A percentile compares a stretch with the other conserved stretches of the same genome.
phyloP scores from a whole-genome alignment of 495 filamentous ascomycete genomes.

The Thermothielavioides terrestris region DNA sequence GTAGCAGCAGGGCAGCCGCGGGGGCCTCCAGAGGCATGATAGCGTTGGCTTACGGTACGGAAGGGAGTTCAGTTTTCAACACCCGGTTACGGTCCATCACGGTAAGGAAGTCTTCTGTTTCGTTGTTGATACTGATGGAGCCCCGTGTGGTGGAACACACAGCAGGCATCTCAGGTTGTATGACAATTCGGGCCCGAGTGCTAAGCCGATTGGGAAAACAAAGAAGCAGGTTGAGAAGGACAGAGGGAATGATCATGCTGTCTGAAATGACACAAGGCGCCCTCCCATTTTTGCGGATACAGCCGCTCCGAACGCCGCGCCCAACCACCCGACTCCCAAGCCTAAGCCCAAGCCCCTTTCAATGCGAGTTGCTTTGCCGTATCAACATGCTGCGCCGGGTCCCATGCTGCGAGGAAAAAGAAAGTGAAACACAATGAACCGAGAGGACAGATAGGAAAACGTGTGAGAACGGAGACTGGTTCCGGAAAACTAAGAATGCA shows the following conservation, averaged over 20 bases:
- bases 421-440: not conserved
- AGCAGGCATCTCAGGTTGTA: not conserved
- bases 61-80: no score
- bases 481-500: not conserved
- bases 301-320: conserved; percentile 4
- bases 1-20: conserved; percentile 26
- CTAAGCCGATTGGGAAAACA: not conserved
- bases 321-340: not conserved
- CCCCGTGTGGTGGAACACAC: not conserved
- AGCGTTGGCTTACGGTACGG: no score
- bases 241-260: conserved; percentile 6
- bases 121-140: not conserved
- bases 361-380: conserved; percentile 6
- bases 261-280: not conserved
- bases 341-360: not conserved
- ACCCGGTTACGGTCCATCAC: no score
- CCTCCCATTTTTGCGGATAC: conserved; percentile 4
- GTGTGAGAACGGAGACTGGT: not conserved
- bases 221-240: not conserved
- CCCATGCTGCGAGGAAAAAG: conserved; percentile 2
- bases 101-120: not conserved
- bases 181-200: not conserved
- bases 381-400: conserved; percentile 1
- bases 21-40: not conserved
- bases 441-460: not conserved